Evolutionary conservation across 345 rosid genomes (phyloP).

Genomic region (Alliaria petiolata): DNA sequence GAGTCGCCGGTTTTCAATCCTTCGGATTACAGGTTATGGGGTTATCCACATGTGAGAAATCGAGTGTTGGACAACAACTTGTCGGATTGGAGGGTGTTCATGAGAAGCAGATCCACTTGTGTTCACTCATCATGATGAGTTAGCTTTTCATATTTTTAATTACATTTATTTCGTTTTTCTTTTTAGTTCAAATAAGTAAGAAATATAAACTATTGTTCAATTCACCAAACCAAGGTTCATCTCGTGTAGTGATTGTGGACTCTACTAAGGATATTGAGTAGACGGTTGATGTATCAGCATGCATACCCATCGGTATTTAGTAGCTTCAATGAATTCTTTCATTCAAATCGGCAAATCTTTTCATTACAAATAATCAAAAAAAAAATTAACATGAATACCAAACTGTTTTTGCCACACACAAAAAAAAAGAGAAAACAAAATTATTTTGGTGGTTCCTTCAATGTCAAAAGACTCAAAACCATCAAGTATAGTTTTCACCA

Average conservation of each 20-base stretch:
- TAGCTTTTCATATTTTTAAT: not conserved
- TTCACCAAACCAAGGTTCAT: too few species aligned
- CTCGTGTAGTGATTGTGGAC: too few species aligned
- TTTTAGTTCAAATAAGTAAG: not conserved
- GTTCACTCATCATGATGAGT: slow-evolving; percentile 40
- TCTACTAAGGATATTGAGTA: too few species aligned
- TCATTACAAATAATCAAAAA: not conserved
- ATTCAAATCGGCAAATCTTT: not conserved
- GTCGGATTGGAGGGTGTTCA: slow-evolving; percentile 35
- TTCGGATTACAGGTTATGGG: slow-evolving; percentile 43
- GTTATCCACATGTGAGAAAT: slow-evolving; percentile 77
- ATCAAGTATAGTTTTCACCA: too few species aligned
- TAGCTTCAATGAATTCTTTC: too few species aligned
- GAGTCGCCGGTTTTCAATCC: slow-evolving; percentile 81
- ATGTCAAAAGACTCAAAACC: too few species aligned
- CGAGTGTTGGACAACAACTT: slow-evolving; percentile 42
- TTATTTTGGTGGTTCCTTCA: too few species aligned
- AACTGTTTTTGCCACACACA: too few species aligned
- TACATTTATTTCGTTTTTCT: not conserved
- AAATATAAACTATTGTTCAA: not conserved
- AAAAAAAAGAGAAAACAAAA: too few species aligned
- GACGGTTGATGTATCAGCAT: too few species aligned
- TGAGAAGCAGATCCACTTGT: slow-evolving; percentile 50
- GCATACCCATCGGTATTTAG: too few species aligned
- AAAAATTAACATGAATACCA: too few species aligned